These are phyloP conservation scores for Castanea crenata DNA, from an alignment of 306 rosid species.

Conservation along the genomic window DNA sequence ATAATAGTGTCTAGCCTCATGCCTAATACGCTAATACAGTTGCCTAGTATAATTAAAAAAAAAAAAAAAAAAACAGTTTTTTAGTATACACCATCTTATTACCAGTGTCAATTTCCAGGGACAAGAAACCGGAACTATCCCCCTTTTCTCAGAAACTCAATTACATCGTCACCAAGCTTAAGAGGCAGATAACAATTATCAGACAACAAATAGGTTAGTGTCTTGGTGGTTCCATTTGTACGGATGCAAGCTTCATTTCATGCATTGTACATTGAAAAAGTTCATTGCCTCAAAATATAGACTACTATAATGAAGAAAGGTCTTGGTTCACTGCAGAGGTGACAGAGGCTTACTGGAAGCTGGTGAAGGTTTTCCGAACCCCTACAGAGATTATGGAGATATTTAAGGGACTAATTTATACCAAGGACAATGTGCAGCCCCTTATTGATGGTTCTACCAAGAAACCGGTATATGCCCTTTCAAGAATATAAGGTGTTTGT, in stretches of 20 bases:
- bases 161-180: slow-evolving; percentile 27
- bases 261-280: not conserved
- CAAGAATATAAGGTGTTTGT: too few relatives aligned
- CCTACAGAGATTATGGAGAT: slow-evolving; percentile 24
- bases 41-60: too few relatives aligned
- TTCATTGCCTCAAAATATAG: not conserved
- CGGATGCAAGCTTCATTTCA: not conserved
- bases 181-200: slow-evolving; percentile 20
- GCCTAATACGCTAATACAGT: too few relatives aligned
- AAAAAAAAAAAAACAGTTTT: too few relatives aligned
- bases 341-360: not conserved
- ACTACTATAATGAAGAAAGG: not conserved
- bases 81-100: not conserved
- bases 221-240: not conserved
- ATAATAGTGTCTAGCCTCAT: too few relatives aligned
- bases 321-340: slow-evolving; percentile 16
- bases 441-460: not conserved
- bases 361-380: slow-evolving; percentile 3
- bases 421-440: slow-evolving; percentile 9
- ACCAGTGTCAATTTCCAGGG: slow-evolving; percentile 9
- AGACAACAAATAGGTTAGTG: slow-evolving; percentile 28
- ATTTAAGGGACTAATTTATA: slow-evolving; percentile 20
- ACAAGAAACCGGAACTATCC: slow-evolving; percentile 20
- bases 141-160: slow-evolving; percentile 27
- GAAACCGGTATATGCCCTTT: not conserved